These are phyloP conservation scores for Lumnitzera littorea DNA, from an alignment of 345 rosid species.

Conservation along the genomic window DNA sequence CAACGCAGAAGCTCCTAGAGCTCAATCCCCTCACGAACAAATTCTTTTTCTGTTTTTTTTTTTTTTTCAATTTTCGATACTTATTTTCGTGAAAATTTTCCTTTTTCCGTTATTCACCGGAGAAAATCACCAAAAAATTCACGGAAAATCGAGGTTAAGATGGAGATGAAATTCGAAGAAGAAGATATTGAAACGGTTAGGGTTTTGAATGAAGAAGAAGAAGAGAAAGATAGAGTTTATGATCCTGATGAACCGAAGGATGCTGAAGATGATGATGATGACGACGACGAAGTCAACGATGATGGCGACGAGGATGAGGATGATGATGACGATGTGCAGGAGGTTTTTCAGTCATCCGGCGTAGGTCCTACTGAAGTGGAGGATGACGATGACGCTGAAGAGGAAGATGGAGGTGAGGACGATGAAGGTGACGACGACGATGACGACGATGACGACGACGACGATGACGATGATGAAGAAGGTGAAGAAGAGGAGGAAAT, in stretches of 20 bases:
- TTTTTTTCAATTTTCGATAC: neutral
- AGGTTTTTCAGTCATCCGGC: conserved; percentile 44
- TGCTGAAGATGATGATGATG: conserved; percentile 29
- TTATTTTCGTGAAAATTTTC: neutral
- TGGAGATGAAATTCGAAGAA: conserved; percentile 1
- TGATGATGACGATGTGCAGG: conserved; percentile 46
- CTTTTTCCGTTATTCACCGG: neutral
- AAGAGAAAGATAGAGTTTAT: conserved; percentile 11
- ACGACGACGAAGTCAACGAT: conserved; percentile 35
- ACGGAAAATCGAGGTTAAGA: conserved; percentile 9
- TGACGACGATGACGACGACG: conserved; percentile 44
- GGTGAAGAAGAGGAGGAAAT: conserved; percentile 3
- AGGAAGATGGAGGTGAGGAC: conserved; percentile 37
- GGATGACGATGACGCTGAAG: conserved; percentile 54
- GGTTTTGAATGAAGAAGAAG: conserved; percentile 8
- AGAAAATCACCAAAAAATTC: conserved; percentile 1
- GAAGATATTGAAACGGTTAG: conserved; percentile 3
- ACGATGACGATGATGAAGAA: conserved; percentile 14
- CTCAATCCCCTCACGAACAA: neutral
- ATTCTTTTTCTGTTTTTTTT: neutral
- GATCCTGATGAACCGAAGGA: conserved; percentile 15
- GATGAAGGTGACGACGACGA: conserved; percentile 41
- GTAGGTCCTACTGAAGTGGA: conserved; percentile 41
- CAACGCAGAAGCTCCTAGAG: neutral
- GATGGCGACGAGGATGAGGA: conserved; percentile 42